These are phyloP conservation scores for Cordyceps fumosorosea DNA, from an alignment of 2,329 filamentous ascomycete species.

Conservation along the genomic window DNA sequence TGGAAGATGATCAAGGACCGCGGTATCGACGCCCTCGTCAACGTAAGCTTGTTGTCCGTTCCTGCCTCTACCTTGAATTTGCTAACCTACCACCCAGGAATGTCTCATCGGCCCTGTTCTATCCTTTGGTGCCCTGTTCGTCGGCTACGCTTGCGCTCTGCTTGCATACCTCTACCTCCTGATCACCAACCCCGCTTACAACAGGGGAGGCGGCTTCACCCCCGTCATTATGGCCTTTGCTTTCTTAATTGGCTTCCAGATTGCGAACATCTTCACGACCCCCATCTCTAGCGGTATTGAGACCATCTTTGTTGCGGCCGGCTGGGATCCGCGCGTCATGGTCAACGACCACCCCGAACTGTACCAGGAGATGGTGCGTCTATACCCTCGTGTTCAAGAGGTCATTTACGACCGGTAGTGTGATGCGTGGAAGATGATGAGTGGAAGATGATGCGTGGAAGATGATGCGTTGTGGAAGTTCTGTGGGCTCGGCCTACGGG, in stretches of 20 bases:
- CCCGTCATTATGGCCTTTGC: constrained; percentile 75
- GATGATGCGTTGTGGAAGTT: no score
- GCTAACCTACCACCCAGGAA: constrained; percentile 39
- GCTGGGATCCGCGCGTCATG: constrained; percentile 66
- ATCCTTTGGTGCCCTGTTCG: constrained; percentile 73
- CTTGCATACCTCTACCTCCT: constrained; percentile 81
- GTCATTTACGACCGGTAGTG: constrained; percentile 46
- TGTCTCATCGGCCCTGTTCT: constrained; percentile 71
- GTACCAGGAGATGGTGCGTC: constrained; percentile 68
- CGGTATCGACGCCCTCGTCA: constrained; percentile 82
- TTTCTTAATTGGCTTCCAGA: constrained; percentile 85
- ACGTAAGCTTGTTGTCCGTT: constrained; percentile 33
- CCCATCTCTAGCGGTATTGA: constrained; percentile 84
- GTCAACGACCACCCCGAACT: constrained; percentile 75
- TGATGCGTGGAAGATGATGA: no score
- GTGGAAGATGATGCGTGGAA: no score
- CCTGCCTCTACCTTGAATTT: neutral
- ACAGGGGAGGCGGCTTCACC: constrained; percentile 60
- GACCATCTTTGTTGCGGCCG: constrained; percentile 78
- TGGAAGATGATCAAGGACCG: constrained; percentile 90
- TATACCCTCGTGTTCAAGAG: constrained; percentile 79
- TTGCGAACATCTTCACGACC: constrained; percentile 83
- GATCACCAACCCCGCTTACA: constrained; percentile 76
- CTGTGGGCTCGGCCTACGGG: no score
- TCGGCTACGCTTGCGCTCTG: constrained; percentile 75